Evolutionary conservation across 129 eudicot species (phyloP).

Genomic region (Heracleum sosnowskyi): DNA sequence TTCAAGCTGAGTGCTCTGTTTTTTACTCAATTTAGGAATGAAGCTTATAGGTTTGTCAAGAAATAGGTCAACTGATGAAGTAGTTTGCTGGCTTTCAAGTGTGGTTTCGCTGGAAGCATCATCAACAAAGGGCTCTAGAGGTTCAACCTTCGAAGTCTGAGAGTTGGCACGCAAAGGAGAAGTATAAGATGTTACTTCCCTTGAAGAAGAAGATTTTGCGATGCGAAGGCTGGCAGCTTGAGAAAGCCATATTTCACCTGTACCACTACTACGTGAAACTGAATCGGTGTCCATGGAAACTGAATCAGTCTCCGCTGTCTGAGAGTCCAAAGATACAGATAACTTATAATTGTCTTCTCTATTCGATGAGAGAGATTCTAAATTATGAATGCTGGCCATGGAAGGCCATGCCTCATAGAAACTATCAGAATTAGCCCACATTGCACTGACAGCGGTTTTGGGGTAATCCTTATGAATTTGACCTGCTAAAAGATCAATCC

Average conservation of each 20-base stretch:
- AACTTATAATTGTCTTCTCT: slow-evolving; percentile 21
- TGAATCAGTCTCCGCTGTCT: no score
- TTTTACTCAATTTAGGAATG: slow-evolving; percentile 56
- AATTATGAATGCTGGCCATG: slow-evolving; percentile 20
- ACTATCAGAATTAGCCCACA: slow-evolving; percentile 30
- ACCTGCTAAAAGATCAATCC: slow-evolving; percentile 24
- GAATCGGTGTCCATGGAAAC: slow-evolving; percentile 11
- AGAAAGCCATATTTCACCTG: slow-evolving; percentile 30
- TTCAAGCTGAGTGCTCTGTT: slow-evolving; percentile 55
- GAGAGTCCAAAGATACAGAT: slow-evolving; percentile 13
- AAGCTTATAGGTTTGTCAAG: slow-evolving; percentile 59
- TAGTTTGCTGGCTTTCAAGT: slow-evolving; percentile 20
- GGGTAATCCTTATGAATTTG: slow-evolving; percentile 28
- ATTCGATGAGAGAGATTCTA: slow-evolving; percentile 14
- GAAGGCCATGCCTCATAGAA: slow-evolving; percentile 27
- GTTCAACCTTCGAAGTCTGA: slow-evolving; percentile 17
- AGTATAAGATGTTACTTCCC: slow-evolving; percentile 29
- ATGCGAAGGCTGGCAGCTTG: slow-evolving; percentile 21
- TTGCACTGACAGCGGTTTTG: slow-evolving; percentile 23
- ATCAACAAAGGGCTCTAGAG: slow-evolving; percentile 13
- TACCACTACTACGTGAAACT: slow-evolving; percentile 14
- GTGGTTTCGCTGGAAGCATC: slow-evolving; percentile 20
- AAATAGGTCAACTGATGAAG: slow-evolving; percentile 35
- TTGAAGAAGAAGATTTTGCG: slow-evolving; percentile 23
- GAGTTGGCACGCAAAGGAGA: slow-evolving; percentile 25